Conservation (phyloP, 768 basidiomycete species). For the Cytidiella melzeri region DNA sequence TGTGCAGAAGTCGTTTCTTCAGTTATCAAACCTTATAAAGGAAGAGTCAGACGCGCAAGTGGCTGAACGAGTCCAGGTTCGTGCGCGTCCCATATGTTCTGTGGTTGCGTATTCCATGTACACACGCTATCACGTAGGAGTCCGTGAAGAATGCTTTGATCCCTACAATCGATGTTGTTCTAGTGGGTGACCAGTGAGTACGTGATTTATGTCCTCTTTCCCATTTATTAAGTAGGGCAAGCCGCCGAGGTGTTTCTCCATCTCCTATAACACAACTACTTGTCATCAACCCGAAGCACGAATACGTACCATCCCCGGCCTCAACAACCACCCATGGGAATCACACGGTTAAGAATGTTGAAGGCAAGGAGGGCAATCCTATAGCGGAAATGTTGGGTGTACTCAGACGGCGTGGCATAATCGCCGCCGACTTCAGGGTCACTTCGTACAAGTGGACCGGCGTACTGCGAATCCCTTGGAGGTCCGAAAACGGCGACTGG, state of each 20-base stretch:
- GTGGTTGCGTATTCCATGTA: neutral
- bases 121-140: neutral
- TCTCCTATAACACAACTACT: slow-evolving; percentile 37
- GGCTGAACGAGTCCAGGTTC: neutral
- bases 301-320: slow-evolving; percentile 36
- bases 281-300: slow-evolving; percentile 39
- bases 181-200: neutral
- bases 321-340: slow-evolving; percentile 3
- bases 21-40: neutral
- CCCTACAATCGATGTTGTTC: neutral
- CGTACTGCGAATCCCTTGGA: slow-evolving; percentile 41
- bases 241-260: slow-evolving; percentile 42
- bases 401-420: slow-evolving; percentile 39
- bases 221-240: slow-evolving; percentile 17
- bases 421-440: slow-evolving; percentile 31
- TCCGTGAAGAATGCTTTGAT: neutral
- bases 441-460: slow-evolving; percentile 44
- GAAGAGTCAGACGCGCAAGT: neutral
- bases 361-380: slow-evolving; percentile 11
- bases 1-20: neutral
- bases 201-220: neutral
- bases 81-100: neutral
- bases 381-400: slow-evolving; percentile 33
- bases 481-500: slow-evolving; percentile 21
- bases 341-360: slow-evolving; percentile 17